Conservation (phyloP, 176 grass and related monocot species). For the Carex scoparia region DNA sequence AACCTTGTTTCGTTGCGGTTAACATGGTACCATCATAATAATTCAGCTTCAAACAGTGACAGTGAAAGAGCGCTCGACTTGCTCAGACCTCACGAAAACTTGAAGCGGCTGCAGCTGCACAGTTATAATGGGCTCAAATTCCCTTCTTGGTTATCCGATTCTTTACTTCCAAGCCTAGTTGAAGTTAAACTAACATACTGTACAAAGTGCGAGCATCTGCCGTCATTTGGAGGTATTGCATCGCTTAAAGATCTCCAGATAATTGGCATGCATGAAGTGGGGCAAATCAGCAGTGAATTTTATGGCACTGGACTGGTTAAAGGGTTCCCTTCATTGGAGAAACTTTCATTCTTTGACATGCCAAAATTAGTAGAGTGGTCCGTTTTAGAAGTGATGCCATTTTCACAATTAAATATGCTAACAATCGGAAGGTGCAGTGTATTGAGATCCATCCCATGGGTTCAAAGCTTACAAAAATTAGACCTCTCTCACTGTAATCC, state of each 20-base stretch:
- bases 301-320: conserved; percentile 9
- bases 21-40: conserved; percentile 8
- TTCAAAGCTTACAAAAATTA: conserved; percentile 17
- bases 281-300: not conserved
- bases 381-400: not conserved
- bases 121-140: conserved; percentile 13
- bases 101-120: conserved; percentile 10
- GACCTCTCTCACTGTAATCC: not conserved
- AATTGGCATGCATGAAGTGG: conserved; percentile 24
- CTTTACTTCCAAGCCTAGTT: conserved; percentile 3
- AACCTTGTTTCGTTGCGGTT: conserved; percentile 24
- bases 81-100: conserved; percentile 3
- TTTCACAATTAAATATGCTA: conserved; percentile 11
- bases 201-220: conserved; percentile 20
- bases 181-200: conserved; percentile 22
- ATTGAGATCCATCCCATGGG: conserved; percentile 16
- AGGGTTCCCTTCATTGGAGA: conserved; percentile 25
- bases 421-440: conserved; percentile 13
- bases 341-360: conserved; percentile 29
- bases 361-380: conserved; percentile 18
- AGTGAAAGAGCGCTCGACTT: not conserved
- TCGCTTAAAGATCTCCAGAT: conserved; percentile 26
- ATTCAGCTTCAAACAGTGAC: not conserved
- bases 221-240: conserved; percentile 15
- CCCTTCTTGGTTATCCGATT: conserved; percentile 20